These are phyloP conservation scores for Coriaria nepalensis DNA, from an alignment of 306 rosid genomes.

Conservation along the genomic window DNA sequence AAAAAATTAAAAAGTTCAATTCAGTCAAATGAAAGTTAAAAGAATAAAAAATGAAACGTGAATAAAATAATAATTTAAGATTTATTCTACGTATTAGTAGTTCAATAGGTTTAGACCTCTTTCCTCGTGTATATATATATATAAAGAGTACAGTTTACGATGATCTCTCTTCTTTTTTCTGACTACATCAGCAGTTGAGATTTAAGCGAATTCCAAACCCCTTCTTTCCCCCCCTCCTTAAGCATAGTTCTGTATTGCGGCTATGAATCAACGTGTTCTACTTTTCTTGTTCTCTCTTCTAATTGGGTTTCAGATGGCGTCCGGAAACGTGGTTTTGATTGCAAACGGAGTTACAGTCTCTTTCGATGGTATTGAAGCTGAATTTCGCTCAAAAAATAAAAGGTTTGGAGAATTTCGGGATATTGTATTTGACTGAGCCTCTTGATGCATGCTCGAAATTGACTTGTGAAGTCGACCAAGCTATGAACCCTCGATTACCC, in stretches of 20 bases:
- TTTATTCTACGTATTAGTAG: no score
- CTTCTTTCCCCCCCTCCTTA: conserved; percentile 10
- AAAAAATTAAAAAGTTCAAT: no score
- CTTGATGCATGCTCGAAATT: conserved; percentile 68
- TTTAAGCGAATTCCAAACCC: no score
- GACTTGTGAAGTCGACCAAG: conserved; percentile 33
- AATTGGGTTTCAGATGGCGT: conserved; percentile 29
- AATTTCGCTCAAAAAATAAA: conserved; percentile 63
- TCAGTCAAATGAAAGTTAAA: no score
- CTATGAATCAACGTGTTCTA: conserved; percentile 29
- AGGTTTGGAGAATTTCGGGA: conserved; percentile 70
- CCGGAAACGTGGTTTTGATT: conserved; percentile 64
- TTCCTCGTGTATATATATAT: no score
- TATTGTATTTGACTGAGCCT: conserved; percentile 70
- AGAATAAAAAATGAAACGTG: no score
- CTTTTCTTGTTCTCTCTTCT: conserved; percentile 22
- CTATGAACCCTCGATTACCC: conserved; percentile 39
- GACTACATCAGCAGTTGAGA: no score
- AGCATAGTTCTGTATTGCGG: conserved; percentile 13
- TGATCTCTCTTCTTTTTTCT: no score
- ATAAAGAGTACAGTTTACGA: no score
- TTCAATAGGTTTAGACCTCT: no score
- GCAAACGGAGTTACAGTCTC: conserved; percentile 69
- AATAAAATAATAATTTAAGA: no score
- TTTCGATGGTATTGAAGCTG: conserved; percentile 72